Percentiles rank a stretch among this genome's conserved stretches.
Conservation (phyloP, 768 basidiomycete genomes). For the Mycena polygramma region DNA sequence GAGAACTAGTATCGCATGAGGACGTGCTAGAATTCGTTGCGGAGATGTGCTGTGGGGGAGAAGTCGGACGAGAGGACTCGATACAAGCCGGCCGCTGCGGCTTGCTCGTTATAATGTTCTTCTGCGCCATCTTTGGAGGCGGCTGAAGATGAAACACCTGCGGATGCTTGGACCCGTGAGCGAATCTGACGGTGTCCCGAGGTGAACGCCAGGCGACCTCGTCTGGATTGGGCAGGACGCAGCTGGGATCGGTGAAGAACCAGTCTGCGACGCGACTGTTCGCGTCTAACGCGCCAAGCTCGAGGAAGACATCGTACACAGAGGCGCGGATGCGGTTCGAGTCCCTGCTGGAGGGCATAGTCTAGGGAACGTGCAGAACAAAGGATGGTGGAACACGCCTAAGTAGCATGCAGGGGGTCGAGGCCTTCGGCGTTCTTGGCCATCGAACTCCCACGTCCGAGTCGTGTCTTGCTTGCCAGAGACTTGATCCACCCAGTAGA, state of each 20-base stretch:
- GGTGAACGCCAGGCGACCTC: slow-evolving; percentile 7
- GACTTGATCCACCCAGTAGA: too few relatives aligned
- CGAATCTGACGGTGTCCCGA: slow-evolving; percentile 18
- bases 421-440: slow-evolving; percentile 21
- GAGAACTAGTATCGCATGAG: not conserved
- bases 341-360: slow-evolving; percentile 36
- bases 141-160: not conserved
- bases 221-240: slow-evolving; percentile 19
- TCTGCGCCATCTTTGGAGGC: not conserved
- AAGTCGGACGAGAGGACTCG: slow-evolving; percentile 22
- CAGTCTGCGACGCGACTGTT: slow-evolving; percentile 49
- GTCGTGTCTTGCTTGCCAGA: not conserved
- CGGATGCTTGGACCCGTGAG: not conserved
- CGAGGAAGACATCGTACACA: slow-evolving; percentile 48
- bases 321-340: slow-evolving; percentile 47
- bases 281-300: slow-evolving; percentile 49
- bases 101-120: not conserved
- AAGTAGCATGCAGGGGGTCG: slow-evolving; percentile 9
- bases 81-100: slow-evolving; percentile 11
- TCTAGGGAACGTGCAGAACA: slow-evolving; percentile 7
- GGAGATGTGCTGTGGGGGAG: slow-evolving; percentile 24
- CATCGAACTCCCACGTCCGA: slow-evolving; percentile 6
- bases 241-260: slow-evolving; percentile 47
- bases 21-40: slow-evolving; percentile 19
- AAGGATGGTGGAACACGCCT: slow-evolving; percentile 29